Evolutionary conservation across 768 basidiomycete species (phyloP), one percentile per base, ranked within the genome.

Genomic region (Boletellus emodensis): DNA sequence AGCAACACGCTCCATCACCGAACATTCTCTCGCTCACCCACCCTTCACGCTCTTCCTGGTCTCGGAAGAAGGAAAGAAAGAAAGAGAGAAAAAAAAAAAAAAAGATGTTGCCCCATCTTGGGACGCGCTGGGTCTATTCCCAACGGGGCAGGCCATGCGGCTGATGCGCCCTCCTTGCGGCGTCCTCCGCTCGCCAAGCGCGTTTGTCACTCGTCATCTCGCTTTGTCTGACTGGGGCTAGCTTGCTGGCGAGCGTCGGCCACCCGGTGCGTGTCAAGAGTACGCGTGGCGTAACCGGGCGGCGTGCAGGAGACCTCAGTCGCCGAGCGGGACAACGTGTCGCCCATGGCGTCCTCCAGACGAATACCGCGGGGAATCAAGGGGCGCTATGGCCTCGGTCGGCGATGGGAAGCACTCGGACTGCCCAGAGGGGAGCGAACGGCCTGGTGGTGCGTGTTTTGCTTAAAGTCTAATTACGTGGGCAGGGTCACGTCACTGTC

Each of bases 381-480:
- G 55, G 46, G 46, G 47, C 28, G 50, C 45, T 12, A 49, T 26
- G 11, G 30, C 8, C 30, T 11, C 54, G 54, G 44, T 22, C 40
- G 22, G 24, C 40, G 22, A 22, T 15, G 37, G 30, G 51, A 64
- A 55, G 60, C 26, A 47, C 24, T 48, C 37, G 52, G 49, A 57
- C 35, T 60, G 28, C 60, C 28, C 53, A 59, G 51, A 45, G 57
- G 58, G 50, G 57, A 28, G 28, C 28, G 28, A 7, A 30, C 1
- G 30, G 30, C 61, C 48, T 56, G 49, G 38, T 49, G 61, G 64
- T 56, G 65, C 67, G 49, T 69, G 65, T 50, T 30, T 68, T 70
- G 66, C 59, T 61, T 70, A 68, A 68, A 68, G 66, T 61, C 68
- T 68, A 68, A 68, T 68, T 68, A 68, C 67, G 67, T 68, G 55